Percentiles rank a stretch among this genome's conserved stretches.
phyloP scores from a whole-genome alignment of 192 early-diverging fungal species.

The Backusella luteola region DNA sequence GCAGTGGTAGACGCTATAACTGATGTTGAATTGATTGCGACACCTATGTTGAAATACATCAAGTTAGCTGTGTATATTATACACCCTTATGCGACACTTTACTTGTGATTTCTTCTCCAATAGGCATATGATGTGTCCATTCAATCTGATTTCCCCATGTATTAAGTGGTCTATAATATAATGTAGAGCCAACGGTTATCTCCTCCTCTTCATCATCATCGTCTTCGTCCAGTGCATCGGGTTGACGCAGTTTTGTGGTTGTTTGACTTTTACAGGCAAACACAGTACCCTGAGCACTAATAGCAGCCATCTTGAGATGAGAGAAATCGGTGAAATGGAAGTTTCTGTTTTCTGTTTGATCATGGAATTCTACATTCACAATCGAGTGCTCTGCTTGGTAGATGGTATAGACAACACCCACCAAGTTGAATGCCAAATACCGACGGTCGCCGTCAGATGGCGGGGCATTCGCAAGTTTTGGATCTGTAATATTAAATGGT shows the following conservation, averaged over 20 bases:
- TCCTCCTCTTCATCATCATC: slow-evolving; percentile 3
- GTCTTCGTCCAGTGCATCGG: not conserved
- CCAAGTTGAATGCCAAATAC: slow-evolving; percentile 82
- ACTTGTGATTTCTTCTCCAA: slow-evolving; percentile 65
- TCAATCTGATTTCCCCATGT: slow-evolving; percentile 69
- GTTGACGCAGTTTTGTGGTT: not conserved
- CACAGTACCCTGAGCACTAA: slow-evolving; percentile 67
- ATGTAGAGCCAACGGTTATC: slow-evolving; percentile 44
- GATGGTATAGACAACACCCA: slow-evolving; percentile 77
- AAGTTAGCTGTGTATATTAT: not conserved
- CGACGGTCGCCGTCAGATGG: slow-evolving; percentile 43
- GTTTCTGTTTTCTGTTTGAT: slow-evolving; percentile 73
- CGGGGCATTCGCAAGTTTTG: not conserved
- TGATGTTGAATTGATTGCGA: slow-evolving; percentile 69
- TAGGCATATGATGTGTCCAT: slow-evolving; percentile 71
- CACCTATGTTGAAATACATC: not conserved
- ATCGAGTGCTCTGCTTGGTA: slow-evolving; percentile 70
- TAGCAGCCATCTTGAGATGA: slow-evolving; percentile 75
- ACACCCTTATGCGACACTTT: not conserved
- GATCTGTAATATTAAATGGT: slow-evolving; percentile 33
- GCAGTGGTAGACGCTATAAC: slow-evolving; percentile 71
- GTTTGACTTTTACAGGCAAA: slow-evolving; percentile 60
- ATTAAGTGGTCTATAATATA: slow-evolving; percentile 74
- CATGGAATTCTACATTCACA: slow-evolving; percentile 87
- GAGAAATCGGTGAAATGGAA: slow-evolving; percentile 82